Evolutionary conservation across 257 asterid genomes (phyloP).

Genomic region (Ilex asprella): DNA sequence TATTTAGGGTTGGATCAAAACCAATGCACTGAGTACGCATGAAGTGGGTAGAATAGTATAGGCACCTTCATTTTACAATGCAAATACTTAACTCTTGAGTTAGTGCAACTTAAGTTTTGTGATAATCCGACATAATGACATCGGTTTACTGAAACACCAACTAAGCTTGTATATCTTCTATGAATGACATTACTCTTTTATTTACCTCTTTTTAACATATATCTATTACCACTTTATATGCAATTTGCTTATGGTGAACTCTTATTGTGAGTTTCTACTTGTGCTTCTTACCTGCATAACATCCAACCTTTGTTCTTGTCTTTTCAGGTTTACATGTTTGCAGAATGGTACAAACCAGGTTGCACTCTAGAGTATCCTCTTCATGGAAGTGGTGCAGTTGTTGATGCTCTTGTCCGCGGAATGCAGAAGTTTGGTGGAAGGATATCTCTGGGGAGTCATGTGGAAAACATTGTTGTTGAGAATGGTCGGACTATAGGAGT

Average conservation of each 20-base stretch:
- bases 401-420: conserved; percentile 87
- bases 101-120: too few relatives aligned
- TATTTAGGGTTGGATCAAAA: too few relatives aligned
- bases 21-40: too few relatives aligned
- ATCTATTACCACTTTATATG: too few relatives aligned
- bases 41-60: too few relatives aligned
- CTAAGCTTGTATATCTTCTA: neutral
- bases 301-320: neutral
- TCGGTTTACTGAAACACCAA: neutral
- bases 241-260: too few relatives aligned
- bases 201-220: too few relatives aligned
- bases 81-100: too few relatives aligned
- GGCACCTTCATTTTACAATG: too few relatives aligned
- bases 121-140: too few relatives aligned
- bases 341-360: conserved; percentile 97
- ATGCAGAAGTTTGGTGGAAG: conserved; percentile 78
- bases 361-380: conserved; percentile 85
- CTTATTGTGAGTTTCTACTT: neutral
- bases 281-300: neutral
- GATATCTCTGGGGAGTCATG: conserved; percentile 79
- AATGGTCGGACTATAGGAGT: conserved; percentile 88
- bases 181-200: too few relatives aligned
- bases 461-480: conserved; percentile 71
- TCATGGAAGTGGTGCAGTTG: conserved; percentile 80
- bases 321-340: conserved; percentile 83